phyloP scores from a whole-genome alignment of 495 filamentous ascomycete genomes.

The Annulohypoxylon maeteangense region DNA sequence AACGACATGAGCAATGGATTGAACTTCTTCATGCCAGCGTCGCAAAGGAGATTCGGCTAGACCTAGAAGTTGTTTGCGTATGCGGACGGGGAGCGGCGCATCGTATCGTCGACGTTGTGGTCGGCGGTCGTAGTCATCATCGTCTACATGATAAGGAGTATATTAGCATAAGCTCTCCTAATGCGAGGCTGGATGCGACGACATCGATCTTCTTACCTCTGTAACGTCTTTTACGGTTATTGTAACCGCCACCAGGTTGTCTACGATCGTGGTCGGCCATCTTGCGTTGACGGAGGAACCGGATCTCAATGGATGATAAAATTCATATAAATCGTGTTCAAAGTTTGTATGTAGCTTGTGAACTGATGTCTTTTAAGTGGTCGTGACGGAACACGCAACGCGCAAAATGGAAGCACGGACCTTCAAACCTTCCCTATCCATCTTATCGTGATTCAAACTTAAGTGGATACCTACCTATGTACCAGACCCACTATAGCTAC shows the following conservation, averaged over 20 bases:
- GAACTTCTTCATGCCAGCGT: conserved; percentile 82
- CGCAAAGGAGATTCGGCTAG: conserved; percentile 89
- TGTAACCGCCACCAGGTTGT: conserved; percentile 62
- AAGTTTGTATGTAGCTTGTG: not conserved
- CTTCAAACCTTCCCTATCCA: conserved; percentile 26
- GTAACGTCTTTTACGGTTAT: conserved; percentile 72
- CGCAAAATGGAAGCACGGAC: conserved; percentile 36
- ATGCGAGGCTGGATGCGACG: conserved; percentile 16
- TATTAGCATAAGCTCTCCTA: conserved; percentile 48
- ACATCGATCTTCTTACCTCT: conserved; percentile 57
- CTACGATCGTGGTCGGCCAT: conserved; percentile 84
- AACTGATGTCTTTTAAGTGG: not conserved
- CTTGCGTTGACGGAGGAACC: conserved; percentile 10
- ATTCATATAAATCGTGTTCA: conserved; percentile 8
- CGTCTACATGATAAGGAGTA: conserved; percentile 57
- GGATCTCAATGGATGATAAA: conserved; percentile 13
- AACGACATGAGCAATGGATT: conserved; percentile 77
- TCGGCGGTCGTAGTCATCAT: conserved; percentile 78
- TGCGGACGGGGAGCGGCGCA: conserved; percentile 76
- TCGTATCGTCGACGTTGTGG: conserved; percentile 82
- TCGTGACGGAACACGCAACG: conserved; percentile 38
- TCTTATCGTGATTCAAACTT: conserved; percentile 24
- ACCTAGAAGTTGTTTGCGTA: conserved; percentile 81
- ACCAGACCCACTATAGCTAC: not conserved
- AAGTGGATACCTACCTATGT: not conserved